A percentile compares a stretch with the other conserved stretches of the same genome.
These are phyloP conservation scores for Biancaea sappan DNA, from an alignment of 306 rosid species.

Conservation along the genomic window DNA sequence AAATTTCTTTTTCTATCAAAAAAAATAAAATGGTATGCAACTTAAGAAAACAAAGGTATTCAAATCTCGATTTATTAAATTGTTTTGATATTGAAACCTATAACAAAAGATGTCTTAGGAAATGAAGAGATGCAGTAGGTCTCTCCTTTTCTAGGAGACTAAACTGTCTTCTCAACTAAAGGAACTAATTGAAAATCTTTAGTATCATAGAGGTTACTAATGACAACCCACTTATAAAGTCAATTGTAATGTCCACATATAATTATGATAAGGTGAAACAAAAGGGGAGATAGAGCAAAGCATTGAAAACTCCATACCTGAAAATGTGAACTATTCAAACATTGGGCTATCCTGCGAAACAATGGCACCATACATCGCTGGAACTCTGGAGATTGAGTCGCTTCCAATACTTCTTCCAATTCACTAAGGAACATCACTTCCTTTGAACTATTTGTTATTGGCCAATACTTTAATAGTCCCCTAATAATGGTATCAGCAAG, in stretches of 20 bases:
- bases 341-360: conserved; percentile 57
- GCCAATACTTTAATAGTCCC: conserved; percentile 78
- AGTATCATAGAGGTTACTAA: background rate
- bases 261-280: background rate
- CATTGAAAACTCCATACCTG: conserved; percentile 52
- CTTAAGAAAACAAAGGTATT: conserved; percentile 20
- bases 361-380: conserved; percentile 74
- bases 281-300: background rate
- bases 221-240: background rate
- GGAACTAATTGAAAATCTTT: background rate
- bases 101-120: background rate
- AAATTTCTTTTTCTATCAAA: no score
- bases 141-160: background rate
- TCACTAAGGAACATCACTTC: conserved; percentile 73
- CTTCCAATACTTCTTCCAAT: conserved; percentile 71
- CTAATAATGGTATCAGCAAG: conserved; percentile 72
- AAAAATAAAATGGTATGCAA: background rate
- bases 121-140: background rate
- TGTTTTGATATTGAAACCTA: background rate
- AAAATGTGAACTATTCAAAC: conserved; percentile 69
- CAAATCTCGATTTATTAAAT: background rate
- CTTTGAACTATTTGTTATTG: conserved; percentile 71
- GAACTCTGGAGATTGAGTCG: conserved; percentile 68
- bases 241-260: background rate
- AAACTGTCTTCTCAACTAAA: background rate